Evolutionary conservation across 306 rosid genomes (phyloP), one percentile per base, ranked within the genome.

Genomic region (Cucurbita argyrosperma): DNA sequence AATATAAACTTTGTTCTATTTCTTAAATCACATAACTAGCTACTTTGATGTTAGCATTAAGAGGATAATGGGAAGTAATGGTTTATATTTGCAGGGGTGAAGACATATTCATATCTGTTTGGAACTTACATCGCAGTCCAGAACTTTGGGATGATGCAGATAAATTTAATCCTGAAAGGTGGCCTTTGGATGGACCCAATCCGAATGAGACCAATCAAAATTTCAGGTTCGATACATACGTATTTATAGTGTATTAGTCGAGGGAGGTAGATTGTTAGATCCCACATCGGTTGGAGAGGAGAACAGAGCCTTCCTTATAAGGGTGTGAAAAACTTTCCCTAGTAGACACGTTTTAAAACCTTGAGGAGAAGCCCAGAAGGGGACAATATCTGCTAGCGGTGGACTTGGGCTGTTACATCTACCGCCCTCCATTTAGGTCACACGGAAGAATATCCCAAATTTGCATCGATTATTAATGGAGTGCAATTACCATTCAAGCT

Each of bases 81-180:
- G 70, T 80, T 30, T 62, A n/a, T 45, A 58, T 76, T 74, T 84
- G 78, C 89, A 94, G 99, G 83, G 90, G 88, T 62, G 97, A 94
- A 85, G 99, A 94, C 79, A 88, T 90, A 60, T 94, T 94, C 77
- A 94, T 94, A 76, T 94, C 93, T 39, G 80, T 88, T 47, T 94
- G 99, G 99, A 94, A 91, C 84, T 84, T 94, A 68, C 99, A 94
- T 87, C 96, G 87, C 38, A 79, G 97, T 85, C 96, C 96, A 75
- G 76, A 74, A 54, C 79, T 75, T 63, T 94, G 99, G 99, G 96
- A 91, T 7, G 87, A 76, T 37, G 92, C 97, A n/a, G 96, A 91
- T 23, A 82, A 85, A 80, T 94, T 94, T 77, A 80, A 81, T 72
- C 97, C 99, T 1, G 99, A 94, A 83, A 94, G 97, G 80, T 94